Evolutionary conservation across 805 yeast species (phyloP).

Genomic region (Candida boidinii): DNA sequence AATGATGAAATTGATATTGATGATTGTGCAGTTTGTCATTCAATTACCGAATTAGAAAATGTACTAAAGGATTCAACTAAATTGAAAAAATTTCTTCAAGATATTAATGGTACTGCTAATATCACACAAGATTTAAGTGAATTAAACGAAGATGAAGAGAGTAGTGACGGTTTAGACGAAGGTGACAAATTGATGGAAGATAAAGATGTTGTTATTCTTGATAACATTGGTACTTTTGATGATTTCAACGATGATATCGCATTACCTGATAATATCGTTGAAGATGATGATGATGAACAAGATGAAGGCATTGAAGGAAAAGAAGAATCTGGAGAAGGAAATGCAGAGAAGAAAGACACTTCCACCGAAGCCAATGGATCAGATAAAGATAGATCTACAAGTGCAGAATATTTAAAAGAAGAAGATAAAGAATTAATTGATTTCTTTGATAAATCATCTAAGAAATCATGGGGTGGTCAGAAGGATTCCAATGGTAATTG

Average conservation of each 20-base stretch:
- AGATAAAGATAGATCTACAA: slow-evolving; percentile 1
- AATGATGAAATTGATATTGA: not conserved
- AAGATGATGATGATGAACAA: slow-evolving; percentile 11
- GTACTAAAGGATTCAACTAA: not conserved
- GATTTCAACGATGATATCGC: not conserved
- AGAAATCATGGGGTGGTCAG: slow-evolving; percentile 74
- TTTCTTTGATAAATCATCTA: slow-evolving; percentile 65
- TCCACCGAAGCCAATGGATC: not conserved
- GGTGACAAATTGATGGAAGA: slow-evolving; percentile 1
- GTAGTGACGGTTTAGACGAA: not conserved
- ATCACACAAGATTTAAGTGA: not conserved
- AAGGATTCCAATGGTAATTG: slow-evolving; percentile 88
- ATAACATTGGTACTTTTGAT: slow-evolving; percentile 2
- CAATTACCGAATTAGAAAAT: not conserved
- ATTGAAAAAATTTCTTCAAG: not conserved
- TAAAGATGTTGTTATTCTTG: slow-evolving; percentile 2
- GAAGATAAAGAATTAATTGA: slow-evolving; percentile 60
- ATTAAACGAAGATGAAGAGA: not conserved
- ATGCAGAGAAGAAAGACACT: not conserved
- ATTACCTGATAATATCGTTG: slow-evolving; percentile 2
- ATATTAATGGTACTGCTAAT: not conserved
- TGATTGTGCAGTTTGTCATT: not conserved
- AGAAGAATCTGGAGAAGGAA: not conserved
- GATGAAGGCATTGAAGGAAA: slow-evolving; percentile 5
- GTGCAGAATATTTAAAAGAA: slow-evolving; percentile 9